These are phyloP conservation scores for Lasiosphaeria miniovina DNA, from an alignment of 495 filamentous ascomycete genomes.

Conservation along the genomic window DNA sequence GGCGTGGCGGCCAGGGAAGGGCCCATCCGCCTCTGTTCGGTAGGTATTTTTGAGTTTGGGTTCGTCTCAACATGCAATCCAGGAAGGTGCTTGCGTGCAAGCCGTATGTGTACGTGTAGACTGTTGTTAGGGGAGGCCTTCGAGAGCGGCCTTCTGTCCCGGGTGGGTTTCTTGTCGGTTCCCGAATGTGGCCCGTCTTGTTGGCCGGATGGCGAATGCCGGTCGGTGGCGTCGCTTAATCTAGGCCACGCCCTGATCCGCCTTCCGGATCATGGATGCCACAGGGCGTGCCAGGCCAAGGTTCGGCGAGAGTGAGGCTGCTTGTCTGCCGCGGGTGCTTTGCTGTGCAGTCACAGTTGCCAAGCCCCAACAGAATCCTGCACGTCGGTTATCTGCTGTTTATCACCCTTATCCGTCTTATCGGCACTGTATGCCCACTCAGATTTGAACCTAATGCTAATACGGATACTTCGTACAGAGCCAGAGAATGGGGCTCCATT, in stretches of 20 bases:
- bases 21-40: not conserved
- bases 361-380: not conserved
- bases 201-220: not conserved
- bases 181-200: not conserved
- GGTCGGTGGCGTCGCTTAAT: slow-evolving; percentile 8
- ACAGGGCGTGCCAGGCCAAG: not conserved
- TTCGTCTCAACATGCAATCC: not conserved
- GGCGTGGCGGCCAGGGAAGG: not conserved
- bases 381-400: not conserved
- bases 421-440: not conserved
- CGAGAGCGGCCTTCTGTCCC: not conserved
- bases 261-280: not conserved
- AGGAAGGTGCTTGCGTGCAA: too few species aligned
- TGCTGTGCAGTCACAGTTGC: not conserved
- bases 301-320: not conserved
- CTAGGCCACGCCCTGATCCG: slow-evolving; percentile 1
- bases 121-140: too few species aligned
- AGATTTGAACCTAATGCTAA: too few species aligned
- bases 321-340: not conserved
- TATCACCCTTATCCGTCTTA: not conserved
- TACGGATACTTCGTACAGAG: too few species aligned
- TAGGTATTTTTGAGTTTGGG: not conserved
- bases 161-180: not conserved
- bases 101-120: too few species aligned
- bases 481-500: not conserved